Base-by-base conservation (phyloP, 208 protist genomes). In the Leishmania braziliensis region DNA sequence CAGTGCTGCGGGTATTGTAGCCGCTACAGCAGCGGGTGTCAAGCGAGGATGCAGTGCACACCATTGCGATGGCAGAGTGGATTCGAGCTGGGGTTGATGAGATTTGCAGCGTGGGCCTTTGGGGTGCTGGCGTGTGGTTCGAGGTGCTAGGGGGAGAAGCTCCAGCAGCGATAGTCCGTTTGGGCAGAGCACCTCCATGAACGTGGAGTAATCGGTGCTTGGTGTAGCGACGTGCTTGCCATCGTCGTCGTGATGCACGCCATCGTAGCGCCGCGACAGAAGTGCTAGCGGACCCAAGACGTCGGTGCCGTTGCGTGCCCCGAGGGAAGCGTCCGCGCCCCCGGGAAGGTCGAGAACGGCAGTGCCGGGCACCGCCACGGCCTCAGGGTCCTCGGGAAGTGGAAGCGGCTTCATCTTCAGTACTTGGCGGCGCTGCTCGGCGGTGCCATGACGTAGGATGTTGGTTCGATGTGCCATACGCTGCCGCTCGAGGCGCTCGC, bases 181-280 rank as follows among this genome's bases (percentile, higher is more conserved):
- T 2, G 80, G 80, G 60, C 75, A 84, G 23, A 84, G 23, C 50
- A 84, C 80, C 53, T 84, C 80, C 51, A 84, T 53, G 33, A 84
- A 84, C 16, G 39, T 2, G 29, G 80, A 39, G 56, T 76, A 84
- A 39, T 39, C 36, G 36, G 36, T 39, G 36, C 36, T 39, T 33
- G 3, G 12, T 26, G 26, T 18, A 20, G 54, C 14, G 6, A 8
- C 63, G 16, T 12, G n/a, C n/a, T 58, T 50, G n/a, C 29, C 43
- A 3, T 66, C 43, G 14, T 74, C 36, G 51, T 26, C 5, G 63
- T 60, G 10, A n/a, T n/a, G 36, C n/a, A 26, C 10, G 46, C n/a
- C 65, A 51, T 51, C 65, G 66, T 73, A 46, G 77, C 66, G 65
- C 4, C 39, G 26, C 46, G 20, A 23, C 23, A 63, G 36, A 6